These are phyloP conservation scores for Stentor coeruleus DNA, from an alignment of 73 alveolate genomes.

Conservation along the genomic window DNA sequence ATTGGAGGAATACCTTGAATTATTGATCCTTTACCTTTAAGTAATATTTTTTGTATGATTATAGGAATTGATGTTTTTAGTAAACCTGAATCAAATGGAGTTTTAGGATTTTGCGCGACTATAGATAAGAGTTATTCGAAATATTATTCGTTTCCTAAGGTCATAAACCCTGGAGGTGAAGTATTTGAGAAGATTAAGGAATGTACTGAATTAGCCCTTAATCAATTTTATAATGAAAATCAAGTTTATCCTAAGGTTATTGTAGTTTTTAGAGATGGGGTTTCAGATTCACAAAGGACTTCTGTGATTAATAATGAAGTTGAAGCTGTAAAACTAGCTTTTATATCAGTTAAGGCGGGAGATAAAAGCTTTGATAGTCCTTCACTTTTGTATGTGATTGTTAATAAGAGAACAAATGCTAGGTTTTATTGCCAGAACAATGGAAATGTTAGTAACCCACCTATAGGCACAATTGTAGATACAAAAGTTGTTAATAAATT, in stretches of 20 bases:
- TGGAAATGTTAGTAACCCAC: constrained; percentile 61
- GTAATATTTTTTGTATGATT: constrained; percentile 74
- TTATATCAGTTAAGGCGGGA: constrained; percentile 12
- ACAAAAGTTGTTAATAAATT: constrained; percentile 68
- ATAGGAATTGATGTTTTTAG: constrained; percentile 76
- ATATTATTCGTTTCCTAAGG: constrained; percentile 47
- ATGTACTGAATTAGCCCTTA: constrained; percentile 41
- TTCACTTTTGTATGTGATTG: constrained; percentile 41
- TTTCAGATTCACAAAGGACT: constrained; percentile 62
- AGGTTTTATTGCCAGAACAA: constrained; percentile 45
- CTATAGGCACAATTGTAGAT: constrained; percentile 90
- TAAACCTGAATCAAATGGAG: constrained; percentile 47
- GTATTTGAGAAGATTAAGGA: constrained; percentile 50
- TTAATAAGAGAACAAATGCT: constrained; percentile 64
- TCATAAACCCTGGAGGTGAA: constrained; percentile 48
- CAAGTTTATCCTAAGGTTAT: constrained; percentile 49
- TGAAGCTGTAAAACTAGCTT: constrained; percentile 52
- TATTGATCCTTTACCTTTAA: constrained; percentile 77
- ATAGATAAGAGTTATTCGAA: constrained; percentile 48
- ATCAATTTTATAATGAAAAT: constrained; percentile 47
- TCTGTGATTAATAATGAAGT: constrained; percentile 53
- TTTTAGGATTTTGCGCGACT: constrained; percentile 60
- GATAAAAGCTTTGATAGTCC: constrained; percentile 22
- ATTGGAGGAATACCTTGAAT: constrained; percentile 96
- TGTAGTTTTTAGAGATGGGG: constrained; percentile 74